Conservation (phyloP, 176 grass and related monocot genomes). For the Oryza longistaminata region DNA sequence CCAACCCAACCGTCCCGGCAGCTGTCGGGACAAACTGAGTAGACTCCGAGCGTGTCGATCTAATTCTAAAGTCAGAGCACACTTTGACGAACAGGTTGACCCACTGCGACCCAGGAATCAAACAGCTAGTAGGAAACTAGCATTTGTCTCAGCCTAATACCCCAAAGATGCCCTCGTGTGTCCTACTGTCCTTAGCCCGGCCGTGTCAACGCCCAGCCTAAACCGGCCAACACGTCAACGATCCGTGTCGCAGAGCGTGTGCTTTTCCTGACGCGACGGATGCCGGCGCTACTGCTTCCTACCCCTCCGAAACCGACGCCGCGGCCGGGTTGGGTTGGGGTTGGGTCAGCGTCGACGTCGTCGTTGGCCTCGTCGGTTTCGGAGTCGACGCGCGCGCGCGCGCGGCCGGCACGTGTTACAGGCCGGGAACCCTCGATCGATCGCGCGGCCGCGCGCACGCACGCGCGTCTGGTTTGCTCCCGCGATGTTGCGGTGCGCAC, state of each 20-base stretch:
- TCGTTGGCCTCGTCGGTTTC: not conserved
- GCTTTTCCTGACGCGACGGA: not conserved
- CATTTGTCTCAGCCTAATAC: not conserved
- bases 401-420: conserved; percentile 38
- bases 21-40: not conserved
- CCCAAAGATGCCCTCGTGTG: not conserved
- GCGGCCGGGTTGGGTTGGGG: not conserved
- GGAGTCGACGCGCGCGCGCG: not conserved
- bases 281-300: not conserved
- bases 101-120: not conserved
- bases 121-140: not conserved
- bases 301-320: not conserved
- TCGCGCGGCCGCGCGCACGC: not conserved
- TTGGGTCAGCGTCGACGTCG: conserved; percentile 16
- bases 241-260: not conserved
- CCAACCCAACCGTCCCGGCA: not conserved
- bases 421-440: not conserved
- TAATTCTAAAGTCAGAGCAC: conserved; percentile 24
- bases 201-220: conserved; percentile 43
- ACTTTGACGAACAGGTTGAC: conserved; percentile 35
- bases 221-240: not conserved
- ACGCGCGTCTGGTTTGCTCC: not conserved
- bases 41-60: too few species aligned
- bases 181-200: not conserved
- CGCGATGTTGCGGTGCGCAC: not conserved